Evolutionary conservation across 2,329 filamentous ascomycete species (phyloP).

Genomic region (Epichloe typhina): DNA sequence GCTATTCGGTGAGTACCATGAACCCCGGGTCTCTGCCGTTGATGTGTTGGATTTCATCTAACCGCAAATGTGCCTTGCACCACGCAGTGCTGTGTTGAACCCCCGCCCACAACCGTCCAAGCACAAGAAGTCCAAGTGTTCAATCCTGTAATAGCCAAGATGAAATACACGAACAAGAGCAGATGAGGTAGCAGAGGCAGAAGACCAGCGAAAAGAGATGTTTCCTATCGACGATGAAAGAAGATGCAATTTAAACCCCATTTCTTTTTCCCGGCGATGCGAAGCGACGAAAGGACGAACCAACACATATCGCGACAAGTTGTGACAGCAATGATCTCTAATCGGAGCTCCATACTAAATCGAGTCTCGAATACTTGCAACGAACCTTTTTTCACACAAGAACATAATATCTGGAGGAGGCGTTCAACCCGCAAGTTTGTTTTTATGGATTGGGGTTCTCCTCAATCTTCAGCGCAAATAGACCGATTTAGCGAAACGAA

Average conservation of each 20-base stretch:
- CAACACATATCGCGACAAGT: neutral
- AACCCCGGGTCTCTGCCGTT: neutral
- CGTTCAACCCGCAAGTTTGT: neutral
- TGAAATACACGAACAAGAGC: neutral
- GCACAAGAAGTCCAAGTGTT: constrained; percentile 55
- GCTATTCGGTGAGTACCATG: constrained; percentile 70
- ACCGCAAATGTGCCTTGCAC: neutral
- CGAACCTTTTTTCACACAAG: neutral
- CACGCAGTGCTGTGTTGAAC: constrained; percentile 54
- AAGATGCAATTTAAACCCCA: constrained; percentile 2
- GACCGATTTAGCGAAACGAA: constrained; percentile 1
- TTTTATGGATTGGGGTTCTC: constrained; percentile 1
- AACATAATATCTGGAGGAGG: neutral
- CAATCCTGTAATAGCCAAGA: constrained; percentile 43
- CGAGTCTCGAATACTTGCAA: constrained; percentile 1
- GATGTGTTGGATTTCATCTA: neutral
- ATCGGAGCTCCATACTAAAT: neutral
- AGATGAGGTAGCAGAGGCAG: neutral
- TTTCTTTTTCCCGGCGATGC: constrained; percentile 1
- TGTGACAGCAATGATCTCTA: neutral
- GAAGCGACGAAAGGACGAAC: constrained; percentile 1
- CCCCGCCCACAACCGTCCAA: constrained; percentile 42
- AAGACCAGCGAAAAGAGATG: neutral
- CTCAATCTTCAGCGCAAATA: constrained; percentile 4
- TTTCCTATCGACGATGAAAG: neutral